These are phyloP conservation scores for Penicillium argentinense DNA, from an alignment of 495 filamentous ascomycete genomes.

Conservation along the genomic window DNA sequence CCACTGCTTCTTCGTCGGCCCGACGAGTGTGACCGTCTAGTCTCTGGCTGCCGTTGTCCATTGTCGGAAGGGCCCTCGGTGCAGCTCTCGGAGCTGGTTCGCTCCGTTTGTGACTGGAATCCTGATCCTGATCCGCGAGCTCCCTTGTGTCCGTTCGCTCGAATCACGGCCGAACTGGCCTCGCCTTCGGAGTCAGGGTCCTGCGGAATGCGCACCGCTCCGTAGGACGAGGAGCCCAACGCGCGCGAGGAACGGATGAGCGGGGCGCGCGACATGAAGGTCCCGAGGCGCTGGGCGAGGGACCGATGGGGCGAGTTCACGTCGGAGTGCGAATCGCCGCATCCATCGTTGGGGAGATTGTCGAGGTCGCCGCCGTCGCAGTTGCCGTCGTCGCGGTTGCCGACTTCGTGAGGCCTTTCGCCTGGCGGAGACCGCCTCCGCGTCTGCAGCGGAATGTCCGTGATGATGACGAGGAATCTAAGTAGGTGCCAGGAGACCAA, in stretches of 20 bases:
- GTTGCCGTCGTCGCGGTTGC: not conserved
- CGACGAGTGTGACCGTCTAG: conserved; percentile 18
- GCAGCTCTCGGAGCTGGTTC: conserved; percentile 16
- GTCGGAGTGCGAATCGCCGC: conserved; percentile 9
- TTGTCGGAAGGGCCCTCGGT: conserved; percentile 18
- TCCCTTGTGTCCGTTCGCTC: not conserved
- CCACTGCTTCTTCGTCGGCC: conserved; percentile 19
- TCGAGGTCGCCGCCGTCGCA: not conserved
- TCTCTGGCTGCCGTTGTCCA: conserved; percentile 1
- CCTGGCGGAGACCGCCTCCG: conserved; percentile 29
- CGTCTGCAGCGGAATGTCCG: conserved; percentile 25
- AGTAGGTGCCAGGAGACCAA: too few species aligned
- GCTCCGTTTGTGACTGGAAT: too few species aligned
- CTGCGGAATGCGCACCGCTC: conserved; percentile 45
- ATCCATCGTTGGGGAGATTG: conserved; percentile 14
- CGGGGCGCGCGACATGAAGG: conserved; percentile 54
- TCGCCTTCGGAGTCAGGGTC: conserved; percentile 10
- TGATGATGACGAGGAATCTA: conserved; percentile 9
- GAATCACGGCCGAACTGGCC: not conserved
- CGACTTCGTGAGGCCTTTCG: conserved; percentile 28
- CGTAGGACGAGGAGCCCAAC: conserved; percentile 57
- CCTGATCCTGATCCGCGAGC: not conserved
- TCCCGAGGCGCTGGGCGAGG: conserved; percentile 16
- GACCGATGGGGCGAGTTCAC: conserved; percentile 17
- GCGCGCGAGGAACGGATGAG: conserved; percentile 60